Conservation (phyloP, 179 eudicot genomes). For the Spergularia azorica region DNA sequence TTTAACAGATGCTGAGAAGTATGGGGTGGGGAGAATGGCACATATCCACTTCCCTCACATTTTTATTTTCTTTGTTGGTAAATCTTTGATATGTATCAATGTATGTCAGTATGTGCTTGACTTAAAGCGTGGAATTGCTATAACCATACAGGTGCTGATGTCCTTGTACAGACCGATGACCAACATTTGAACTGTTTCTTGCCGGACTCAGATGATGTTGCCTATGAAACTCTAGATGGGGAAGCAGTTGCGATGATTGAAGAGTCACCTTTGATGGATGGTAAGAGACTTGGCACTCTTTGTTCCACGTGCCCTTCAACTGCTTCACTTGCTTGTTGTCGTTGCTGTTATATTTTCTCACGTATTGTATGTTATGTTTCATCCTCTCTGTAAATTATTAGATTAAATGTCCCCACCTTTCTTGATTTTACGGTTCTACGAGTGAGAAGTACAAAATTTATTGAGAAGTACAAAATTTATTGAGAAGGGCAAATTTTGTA, state of each 20-base stretch:
- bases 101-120: not conserved
- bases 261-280: constrained; percentile 46
- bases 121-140: not conserved
- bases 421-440: not conserved
- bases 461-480: not conserved
- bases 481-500: not conserved
- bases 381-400: not conserved
- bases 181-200: constrained; percentile 41
- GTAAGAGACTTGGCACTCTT: constrained; percentile 1
- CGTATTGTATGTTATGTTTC: not conserved
- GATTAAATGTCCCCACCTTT: not conserved
- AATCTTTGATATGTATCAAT: too few relatives aligned
- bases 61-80: too few relatives aligned
- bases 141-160: constrained; percentile 36
- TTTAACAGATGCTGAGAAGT: too few relatives aligned
- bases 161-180: constrained; percentile 47
- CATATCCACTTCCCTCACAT: too few relatives aligned
- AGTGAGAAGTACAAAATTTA: not conserved
- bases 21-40: too few relatives aligned
- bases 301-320: not conserved
- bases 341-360: not conserved
- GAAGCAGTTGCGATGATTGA: constrained; percentile 67
- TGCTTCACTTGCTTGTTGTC: not conserved
- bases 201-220: constrained; percentile 56
- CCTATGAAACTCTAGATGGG: constrained; percentile 59